Evolutionary conservation across 306 rosid genomes (phyloP).

Genomic region (Fragaria vesca): DNA sequence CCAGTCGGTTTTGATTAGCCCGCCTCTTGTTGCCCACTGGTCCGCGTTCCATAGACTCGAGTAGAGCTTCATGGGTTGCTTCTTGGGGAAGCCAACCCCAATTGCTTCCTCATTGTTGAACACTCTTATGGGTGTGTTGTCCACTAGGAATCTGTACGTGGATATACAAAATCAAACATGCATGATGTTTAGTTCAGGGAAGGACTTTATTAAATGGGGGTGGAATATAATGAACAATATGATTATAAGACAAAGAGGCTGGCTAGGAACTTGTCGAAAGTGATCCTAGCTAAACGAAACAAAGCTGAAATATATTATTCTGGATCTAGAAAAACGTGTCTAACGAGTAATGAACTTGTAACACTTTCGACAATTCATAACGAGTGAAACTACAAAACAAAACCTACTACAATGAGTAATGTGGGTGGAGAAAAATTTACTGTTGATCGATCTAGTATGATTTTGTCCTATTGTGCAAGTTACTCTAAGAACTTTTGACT

Average conservation of each 20-base stretch:
- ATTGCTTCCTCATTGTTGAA: constrained; percentile 30
- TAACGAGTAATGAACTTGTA: not conserved
- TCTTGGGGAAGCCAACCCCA: constrained; percentile 31
- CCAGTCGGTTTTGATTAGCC: constrained; percentile 37
- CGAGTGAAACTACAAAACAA: too few species aligned
- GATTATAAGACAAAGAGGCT: not conserved
- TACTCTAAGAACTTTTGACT: not conserved
- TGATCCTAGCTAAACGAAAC: not conserved
- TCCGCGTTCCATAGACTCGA: constrained; percentile 40
- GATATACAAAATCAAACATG: not conserved
- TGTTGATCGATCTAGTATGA: too few species aligned
- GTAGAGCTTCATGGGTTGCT: constrained; percentile 38
- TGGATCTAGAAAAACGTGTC: not conserved
- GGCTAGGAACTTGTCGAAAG: not conserved
- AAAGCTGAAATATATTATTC: not conserved
- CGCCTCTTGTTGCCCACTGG: constrained; percentile 42
- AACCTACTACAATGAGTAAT: too few species aligned
- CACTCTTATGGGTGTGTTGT: constrained; percentile 33
- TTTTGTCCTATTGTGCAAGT: too few species aligned
- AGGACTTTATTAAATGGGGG: not conserved
- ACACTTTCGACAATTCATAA: too few species aligned
- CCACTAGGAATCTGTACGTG: constrained; percentile 28
- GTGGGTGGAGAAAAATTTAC: not conserved
- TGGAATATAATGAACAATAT: not conserved
- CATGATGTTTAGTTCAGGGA: not conserved